Evolutionary conservation across 139 green algal species (phyloP), one percentile per base, ranked within the genome.

Genomic region (Haematococcus lacustris): DNA sequence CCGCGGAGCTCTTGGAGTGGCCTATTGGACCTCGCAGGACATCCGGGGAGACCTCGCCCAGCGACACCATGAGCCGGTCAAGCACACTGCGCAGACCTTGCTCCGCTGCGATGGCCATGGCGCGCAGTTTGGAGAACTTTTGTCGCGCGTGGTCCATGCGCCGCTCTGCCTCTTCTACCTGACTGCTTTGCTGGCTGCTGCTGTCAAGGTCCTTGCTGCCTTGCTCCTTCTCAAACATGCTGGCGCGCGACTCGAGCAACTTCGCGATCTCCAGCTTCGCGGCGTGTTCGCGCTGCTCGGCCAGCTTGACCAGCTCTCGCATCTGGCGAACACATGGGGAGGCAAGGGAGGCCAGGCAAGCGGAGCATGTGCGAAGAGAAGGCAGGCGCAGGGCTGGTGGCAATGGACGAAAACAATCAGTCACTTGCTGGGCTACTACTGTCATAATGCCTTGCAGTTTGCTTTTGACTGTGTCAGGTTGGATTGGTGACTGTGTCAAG

Each of bases 261-360:
- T 59, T 43, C 0, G 66, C 75, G 40, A 93, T 84, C 64, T 91
- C 79, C 25, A 71, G 65, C 84, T 93, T 92, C 65, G 88, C 87
- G 3, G 68, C 50, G 0, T 75, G 76, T 75, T 96, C 89, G 2
- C 85, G 74, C 38, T 71, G 62, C 79, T 94, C 90, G 47, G 87
- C 88, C 43, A 91, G 81, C n/a, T 66, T n/a, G 17, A 94, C 90
- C 75, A 96, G 83, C 64, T 90, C 78, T 3, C 76, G 81, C 90
- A 94, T 94, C 83, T 82, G 73, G 32, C 73, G 17, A 53, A 17
- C 9, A 17, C 43, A 53, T 28, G 17, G 43, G 43, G 43, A 9
- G 43, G 43, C 9, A 53, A 17, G 43, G 17, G 9, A 53, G 9
- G 17, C 9, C 43, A 17, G 9, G 9, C 17, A 9, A 53, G 43